These are phyloP conservation scores for Asclepias syriaca DNA, from an alignment of 257 asterid genomes.

Conservation along the genomic window DNA sequence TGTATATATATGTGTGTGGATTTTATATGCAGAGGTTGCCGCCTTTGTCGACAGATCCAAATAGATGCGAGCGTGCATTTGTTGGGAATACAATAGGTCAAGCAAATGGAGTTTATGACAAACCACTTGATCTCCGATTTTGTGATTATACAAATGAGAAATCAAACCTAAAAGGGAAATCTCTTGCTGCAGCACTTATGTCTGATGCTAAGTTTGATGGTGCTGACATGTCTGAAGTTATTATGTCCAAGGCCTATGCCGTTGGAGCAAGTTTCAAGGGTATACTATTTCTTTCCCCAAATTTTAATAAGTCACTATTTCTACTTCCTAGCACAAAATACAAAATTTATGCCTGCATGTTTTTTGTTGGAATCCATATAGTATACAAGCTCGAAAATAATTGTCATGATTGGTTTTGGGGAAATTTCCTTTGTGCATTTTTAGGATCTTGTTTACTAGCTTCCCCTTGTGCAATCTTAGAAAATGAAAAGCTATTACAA, in stretches of 20 bases:
- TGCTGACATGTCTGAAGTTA: conserved; percentile 90
- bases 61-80: conserved; percentile 89
- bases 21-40: conserved; percentile 70
- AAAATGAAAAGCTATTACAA: neutral
- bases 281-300: conserved; percentile 9
- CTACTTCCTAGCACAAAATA: neutral
- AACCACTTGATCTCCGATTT: conserved; percentile 92
- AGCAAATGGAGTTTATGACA: conserved; percentile 96
- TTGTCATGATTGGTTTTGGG: neutral
- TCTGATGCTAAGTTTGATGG: conserved; percentile 95
- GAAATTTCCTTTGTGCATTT: neutral
- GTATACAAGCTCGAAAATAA: neutral
- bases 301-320: neutral
- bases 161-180: conserved; percentile 85
- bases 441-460: neutral
- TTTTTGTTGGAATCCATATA: neutral
- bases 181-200: conserved; percentile 92
- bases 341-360: neutral
- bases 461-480: neutral
- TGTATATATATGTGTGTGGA: neutral
- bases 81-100: conserved; percentile 93
- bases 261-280: conserved; percentile 95
- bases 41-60: conserved; percentile 79
- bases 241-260: conserved; percentile 97
- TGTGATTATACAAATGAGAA: conserved; percentile 90